A percentile compares a stretch with the other conserved stretches of the same genome.
Evolutionary conservation across 305 asterid species (phyloP).

Genomic region (Rubia peregrina): DNA sequence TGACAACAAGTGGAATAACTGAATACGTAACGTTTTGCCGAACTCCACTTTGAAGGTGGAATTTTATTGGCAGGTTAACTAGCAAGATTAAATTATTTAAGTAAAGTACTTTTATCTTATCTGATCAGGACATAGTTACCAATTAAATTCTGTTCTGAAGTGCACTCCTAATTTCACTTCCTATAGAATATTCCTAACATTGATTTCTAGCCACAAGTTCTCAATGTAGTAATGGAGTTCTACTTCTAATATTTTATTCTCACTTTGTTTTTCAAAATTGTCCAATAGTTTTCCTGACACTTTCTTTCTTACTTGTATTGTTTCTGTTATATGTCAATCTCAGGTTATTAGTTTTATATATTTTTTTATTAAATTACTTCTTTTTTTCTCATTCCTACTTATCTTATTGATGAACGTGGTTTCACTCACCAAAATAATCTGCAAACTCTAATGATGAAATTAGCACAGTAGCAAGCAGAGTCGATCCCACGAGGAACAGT

Average conservation of each 20-base stretch:
- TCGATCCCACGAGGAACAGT: too few relatives aligned
- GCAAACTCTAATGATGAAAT: too few relatives aligned
- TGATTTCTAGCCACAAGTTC: not conserved
- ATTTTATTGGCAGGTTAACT: conserved; percentile 1
- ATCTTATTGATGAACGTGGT: too few relatives aligned
- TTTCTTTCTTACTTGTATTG: not conserved
- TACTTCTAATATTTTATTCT: not conserved
- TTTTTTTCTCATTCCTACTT: too few relatives aligned
- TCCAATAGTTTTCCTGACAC: not conserved
- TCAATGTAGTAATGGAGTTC: not conserved
- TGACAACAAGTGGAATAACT: conserved; percentile 1
- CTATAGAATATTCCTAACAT: not conserved
- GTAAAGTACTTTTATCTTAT: conserved; percentile 6
- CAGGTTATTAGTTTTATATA: not conserved
- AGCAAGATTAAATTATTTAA: not conserved
- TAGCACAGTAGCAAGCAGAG: too few relatives aligned
- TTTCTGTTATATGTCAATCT: not conserved
- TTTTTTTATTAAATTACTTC: too few relatives aligned
- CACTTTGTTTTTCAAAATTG: not conserved
- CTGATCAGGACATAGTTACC: conserved; percentile 3
- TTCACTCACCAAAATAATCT: too few relatives aligned
- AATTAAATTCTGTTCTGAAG: not conserved
- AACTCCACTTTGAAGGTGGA: conserved; percentile 15
- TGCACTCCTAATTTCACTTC: not conserved
- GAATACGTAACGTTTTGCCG: conserved; percentile 15